These are phyloP conservation scores for Pueraria montana DNA, from an alignment of 306 rosid species.

Conservation along the genomic window DNA sequence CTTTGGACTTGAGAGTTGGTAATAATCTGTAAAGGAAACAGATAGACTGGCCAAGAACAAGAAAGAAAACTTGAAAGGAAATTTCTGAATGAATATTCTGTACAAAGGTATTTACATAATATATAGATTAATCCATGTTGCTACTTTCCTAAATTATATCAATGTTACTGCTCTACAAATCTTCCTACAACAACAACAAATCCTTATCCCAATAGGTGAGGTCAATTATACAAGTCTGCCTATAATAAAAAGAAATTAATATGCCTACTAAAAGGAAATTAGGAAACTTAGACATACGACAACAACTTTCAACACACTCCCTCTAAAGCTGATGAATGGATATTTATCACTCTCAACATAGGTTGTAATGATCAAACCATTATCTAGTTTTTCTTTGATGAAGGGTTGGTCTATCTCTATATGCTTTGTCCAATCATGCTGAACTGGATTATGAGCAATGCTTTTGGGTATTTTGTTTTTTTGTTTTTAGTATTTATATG, in stretches of 20 bases:
- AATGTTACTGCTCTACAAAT: neutral
- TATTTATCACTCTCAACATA: no score
- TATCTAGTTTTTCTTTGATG: no score
- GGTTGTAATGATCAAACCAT: no score
- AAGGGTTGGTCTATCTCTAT: neutral
- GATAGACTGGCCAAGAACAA: constrained; percentile 5
- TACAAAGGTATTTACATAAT: neutral
- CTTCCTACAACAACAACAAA: neutral
- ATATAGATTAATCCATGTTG: neutral
- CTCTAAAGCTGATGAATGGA: no score
- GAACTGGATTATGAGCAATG: no score
- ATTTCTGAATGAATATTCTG: neutral
- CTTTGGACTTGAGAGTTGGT: constrained; percentile 29
- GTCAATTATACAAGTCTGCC: neutral
- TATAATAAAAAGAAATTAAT: no score
- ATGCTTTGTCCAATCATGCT: neutral
- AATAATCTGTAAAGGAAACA: constrained; percentile 20
- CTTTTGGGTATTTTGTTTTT: no score
- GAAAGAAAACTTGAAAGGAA: neutral
- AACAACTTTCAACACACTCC: no score
- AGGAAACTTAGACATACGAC: no score
- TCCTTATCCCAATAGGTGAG: neutral
- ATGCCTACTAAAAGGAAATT: no score
- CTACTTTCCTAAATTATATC: neutral
- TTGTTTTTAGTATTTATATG: no score